phyloP scores from a whole-genome alignment of 192 early-diverging fungal genomes.

The Phycomyces nitens region DNA sequence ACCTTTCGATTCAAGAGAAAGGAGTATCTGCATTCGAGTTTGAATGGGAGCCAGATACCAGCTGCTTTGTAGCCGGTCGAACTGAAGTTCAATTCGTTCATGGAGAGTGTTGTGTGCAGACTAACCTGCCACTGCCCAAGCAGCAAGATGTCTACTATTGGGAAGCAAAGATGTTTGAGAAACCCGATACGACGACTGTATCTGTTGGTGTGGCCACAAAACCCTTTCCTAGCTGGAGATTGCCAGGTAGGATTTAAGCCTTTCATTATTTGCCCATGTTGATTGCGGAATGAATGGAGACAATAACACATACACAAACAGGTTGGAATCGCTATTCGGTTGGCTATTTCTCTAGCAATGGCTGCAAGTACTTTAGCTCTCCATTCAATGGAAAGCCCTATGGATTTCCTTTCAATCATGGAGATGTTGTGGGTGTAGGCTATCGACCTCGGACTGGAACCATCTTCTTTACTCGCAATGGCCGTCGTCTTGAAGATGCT shows the following conservation, averaged over 20 bases:
- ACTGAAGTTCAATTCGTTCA: slow-evolving; percentile 75
- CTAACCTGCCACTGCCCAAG: slow-evolving; percentile 77
- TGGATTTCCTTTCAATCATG: slow-evolving; percentile 34
- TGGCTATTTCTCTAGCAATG: slow-evolving; percentile 42
- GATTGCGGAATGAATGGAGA: not conserved
- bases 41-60: slow-evolving; percentile 60
- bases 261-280: not conserved
- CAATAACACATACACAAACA: not conserved
- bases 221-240: slow-evolving; percentile 47
- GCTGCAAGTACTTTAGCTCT: slow-evolving; percentile 38
- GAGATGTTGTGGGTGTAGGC: slow-evolving; percentile 50
- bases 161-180: slow-evolving; percentile 53
- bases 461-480: slow-evolving; percentile 52
- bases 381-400: slow-evolving; percentile 31
- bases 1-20: slow-evolving; percentile 73
- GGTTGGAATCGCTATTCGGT: slow-evolving; percentile 50
- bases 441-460: slow-evolving; percentile 49
- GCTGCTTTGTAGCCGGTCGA: slow-evolving; percentile 61
- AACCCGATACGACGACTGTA: slow-evolving; percentile 37
- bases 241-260: slow-evolving; percentile 26
- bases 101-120: slow-evolving; percentile 71
- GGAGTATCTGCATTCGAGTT: slow-evolving; percentile 84
- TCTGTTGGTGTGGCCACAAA: slow-evolving; percentile 49
- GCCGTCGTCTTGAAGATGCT: slow-evolving; percentile 36
- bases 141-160: slow-evolving; percentile 80